Evolutionary conservation across 768 basidiomycete genomes (phyloP), one percentile per base, ranked within the genome.

Genomic region (Trametes villosa): DNA sequence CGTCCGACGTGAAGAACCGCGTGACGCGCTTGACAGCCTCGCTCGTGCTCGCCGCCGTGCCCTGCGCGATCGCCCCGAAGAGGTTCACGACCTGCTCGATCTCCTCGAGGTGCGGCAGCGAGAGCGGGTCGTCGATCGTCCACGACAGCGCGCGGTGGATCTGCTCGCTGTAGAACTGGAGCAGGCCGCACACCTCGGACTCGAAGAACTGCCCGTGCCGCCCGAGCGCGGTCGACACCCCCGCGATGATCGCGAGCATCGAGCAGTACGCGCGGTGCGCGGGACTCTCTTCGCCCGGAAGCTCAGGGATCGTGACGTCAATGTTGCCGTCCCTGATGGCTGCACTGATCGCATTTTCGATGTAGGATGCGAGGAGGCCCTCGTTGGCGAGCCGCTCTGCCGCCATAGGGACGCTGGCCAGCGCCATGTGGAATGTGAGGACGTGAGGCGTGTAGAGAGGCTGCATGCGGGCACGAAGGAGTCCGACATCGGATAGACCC

Each of bases 361-460:
- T 88, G 70, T 96, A 95, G 0, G 94, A 90, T 0, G 86, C 75
- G 20, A 96, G 75, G 1, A 93, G 78, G 31, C 94, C 93, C 63
- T 91, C 92, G 65, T 88, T 87, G 5, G 94, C 93, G 26, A 97
- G 83, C 59, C 90, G 78, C 71, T 96, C 94, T 0, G 95, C 94
- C 0, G 92, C 87, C 1, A 84, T 81, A 0, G 88, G 84, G 53
- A 91, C 81, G 59, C 85, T 85, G 17, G 90, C 92, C 20, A 97
- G 75, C 0, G 91, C 85, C 79, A 94, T 89, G 69, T 96, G 94
- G 77, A 97, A 92, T 30, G 88, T 77, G 54, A 97, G 83, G 57
- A 96, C 78, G 66, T 92, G 89, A 0, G 89, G 86, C 0, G 89
- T 80, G 68, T 93, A 93, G 27, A 90, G 74, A 13, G 91, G 83